Evolutionary conservation across 2,329 filamentous ascomycete species (phyloP).

Genomic region (Aureobasidium subglaciale): DNA sequence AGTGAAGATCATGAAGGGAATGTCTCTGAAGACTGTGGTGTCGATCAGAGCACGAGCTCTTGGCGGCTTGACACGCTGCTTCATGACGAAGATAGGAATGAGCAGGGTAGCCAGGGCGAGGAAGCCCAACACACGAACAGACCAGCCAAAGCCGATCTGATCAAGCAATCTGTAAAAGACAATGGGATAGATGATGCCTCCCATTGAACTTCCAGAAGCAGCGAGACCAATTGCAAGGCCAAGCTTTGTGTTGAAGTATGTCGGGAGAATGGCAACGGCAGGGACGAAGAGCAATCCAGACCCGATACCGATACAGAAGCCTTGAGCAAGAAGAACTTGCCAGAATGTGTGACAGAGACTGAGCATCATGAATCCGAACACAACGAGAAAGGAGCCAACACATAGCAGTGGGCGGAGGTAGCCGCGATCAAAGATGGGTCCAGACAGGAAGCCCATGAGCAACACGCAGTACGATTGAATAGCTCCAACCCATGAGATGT

Average conservation of each 20-base stretch:
- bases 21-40: conserved; percentile 33
- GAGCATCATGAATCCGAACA: conserved; percentile 36
- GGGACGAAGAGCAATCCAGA: conserved; percentile 41
- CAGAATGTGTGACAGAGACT: conserved; percentile 42
- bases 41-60: conserved; percentile 34
- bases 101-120: conserved; percentile 38
- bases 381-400: conserved; percentile 24
- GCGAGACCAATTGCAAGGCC: conserved; percentile 42
- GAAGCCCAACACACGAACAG: conserved; percentile 46
- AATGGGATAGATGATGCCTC: conserved; percentile 47
- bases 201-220: conserved; percentile 43
- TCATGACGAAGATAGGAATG: conserved; percentile 25
- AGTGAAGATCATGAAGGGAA: conserved; percentile 32
- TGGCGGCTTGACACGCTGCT: conserved; percentile 30
- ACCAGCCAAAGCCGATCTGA: conserved; percentile 47
- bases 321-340: conserved; percentile 48
- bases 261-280: conserved; percentile 39
- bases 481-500: conserved; percentile 28
- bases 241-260: conserved; percentile 42
- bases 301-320: conserved; percentile 37
- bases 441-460: conserved; percentile 10
- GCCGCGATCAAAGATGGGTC: conserved; percentile 12
- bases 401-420: conserved; percentile 12
- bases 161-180: conserved; percentile 42
- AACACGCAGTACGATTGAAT: conserved; percentile 24